Percentiles rank a stretch among this genome's conserved stretches.
phyloP scores from a whole-genome alignment of 495 filamentous ascomycete genomes.

The Acidomyces sp. region DNA sequence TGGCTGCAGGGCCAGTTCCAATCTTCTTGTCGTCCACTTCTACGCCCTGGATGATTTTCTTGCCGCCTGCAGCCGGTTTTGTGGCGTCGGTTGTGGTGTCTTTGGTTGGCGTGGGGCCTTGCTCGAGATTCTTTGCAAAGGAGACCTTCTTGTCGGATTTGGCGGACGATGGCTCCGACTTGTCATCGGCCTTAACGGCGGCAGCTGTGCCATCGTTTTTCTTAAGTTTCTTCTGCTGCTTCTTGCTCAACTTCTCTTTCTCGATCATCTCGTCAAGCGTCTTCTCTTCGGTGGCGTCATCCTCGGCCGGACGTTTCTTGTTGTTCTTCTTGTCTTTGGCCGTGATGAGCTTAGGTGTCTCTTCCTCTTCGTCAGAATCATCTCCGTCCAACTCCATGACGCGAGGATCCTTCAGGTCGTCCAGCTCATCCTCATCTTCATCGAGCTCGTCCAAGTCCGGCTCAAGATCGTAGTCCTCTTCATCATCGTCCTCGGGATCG shows the following conservation, averaged over 20 bases:
- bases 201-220: conserved; percentile 70
- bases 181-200: conserved; percentile 40
- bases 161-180: conserved; percentile 38
- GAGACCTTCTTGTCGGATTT: conserved; percentile 91
- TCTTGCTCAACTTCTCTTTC: conserved; percentile 77
- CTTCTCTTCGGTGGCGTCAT: conserved; percentile 41
- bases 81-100: conserved; percentile 38
- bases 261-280: conserved; percentile 63
- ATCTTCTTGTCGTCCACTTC: conserved; percentile 91
- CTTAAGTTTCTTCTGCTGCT: conserved; percentile 97
- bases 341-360: conserved; percentile 60
- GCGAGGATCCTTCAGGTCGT: conserved; percentile 63
- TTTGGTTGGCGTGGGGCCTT: conserved; percentile 66
- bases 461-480: conserved; percentile 69
- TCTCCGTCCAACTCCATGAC: conserved; percentile 77
- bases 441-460: conserved; percentile 64
- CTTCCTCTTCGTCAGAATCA: conserved; percentile 65
- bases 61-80: conserved; percentile 37
- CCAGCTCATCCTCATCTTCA: conserved; percentile 68
- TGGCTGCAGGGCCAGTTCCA: conserved; percentile 65
- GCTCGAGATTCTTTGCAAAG: conserved; percentile 96
- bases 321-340: conserved; percentile 35
- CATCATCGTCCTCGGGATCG: conserved; percentile 51
- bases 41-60: conserved; percentile 72
- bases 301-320: conserved; percentile 67